Evolutionary conservation across 768 basidiomycete species (phyloP).

Genomic region (Lentinula lateritia): DNA sequence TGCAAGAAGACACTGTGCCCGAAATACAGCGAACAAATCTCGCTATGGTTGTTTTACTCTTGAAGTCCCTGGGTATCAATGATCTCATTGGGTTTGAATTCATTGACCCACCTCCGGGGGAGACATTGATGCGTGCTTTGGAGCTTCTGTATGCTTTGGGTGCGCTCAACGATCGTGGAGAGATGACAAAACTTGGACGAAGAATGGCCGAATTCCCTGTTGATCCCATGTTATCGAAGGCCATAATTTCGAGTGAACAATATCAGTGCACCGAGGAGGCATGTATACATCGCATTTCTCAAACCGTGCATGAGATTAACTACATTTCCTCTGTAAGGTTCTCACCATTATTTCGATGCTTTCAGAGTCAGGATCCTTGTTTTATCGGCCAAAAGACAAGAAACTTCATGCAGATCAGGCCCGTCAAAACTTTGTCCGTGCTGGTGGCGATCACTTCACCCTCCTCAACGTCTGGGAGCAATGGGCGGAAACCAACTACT

Average conservation of each 20-base stretch:
- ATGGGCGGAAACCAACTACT: slow-evolving; percentile 97
- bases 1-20: slow-evolving; percentile 95
- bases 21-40: slow-evolving; percentile 99
- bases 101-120: slow-evolving; percentile 95
- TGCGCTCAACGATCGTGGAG: slow-evolving; percentile 92
- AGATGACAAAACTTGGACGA: slow-evolving; percentile 93
- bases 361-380: slow-evolving; percentile 89
- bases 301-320: not conserved
- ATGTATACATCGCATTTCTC: slow-evolving; percentile 15
- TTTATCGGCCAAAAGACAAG: slow-evolving; percentile 98
- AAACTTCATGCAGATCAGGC: slow-evolving; percentile 97
- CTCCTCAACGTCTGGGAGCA: slow-evolving; percentile 98
- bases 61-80: slow-evolving; percentile 97
- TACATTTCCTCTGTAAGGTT: slow-evolving; percentile 42
- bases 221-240: slow-evolving; percentile 95
- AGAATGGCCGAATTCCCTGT: slow-evolving; percentile 99
- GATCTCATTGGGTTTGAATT: slow-evolving; percentile 98
- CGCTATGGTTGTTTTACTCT: slow-evolving; percentile 88
- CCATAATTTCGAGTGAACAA: slow-evolving; percentile 92
- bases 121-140: slow-evolving; percentile 92
- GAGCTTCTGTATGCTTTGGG: slow-evolving; percentile 94
- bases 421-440: slow-evolving; percentile 91
- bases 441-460: slow-evolving; percentile 97
- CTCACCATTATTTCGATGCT: slow-evolving; percentile 97
- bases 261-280: slow-evolving; percentile 97